Conservation (phyloP, 257 asterid species). For the Verbena officinalis region DNA sequence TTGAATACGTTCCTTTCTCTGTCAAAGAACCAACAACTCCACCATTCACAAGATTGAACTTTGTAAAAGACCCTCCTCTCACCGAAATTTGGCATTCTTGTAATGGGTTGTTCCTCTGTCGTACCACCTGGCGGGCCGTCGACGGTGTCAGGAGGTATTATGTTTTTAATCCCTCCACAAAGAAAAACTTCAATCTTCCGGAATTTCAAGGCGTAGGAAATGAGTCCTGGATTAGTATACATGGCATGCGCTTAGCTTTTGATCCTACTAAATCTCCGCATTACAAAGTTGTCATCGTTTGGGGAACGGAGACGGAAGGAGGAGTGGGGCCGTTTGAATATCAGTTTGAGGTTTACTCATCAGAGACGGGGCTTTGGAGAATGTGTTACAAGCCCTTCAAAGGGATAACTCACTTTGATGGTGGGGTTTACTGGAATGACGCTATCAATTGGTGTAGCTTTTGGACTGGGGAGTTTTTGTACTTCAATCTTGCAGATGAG, state of each 20-base stretch:
- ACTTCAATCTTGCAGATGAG: conserved; percentile 23
- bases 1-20: conserved; percentile 29
- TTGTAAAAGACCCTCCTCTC: conserved; percentile 3
- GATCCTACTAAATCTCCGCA: conserved; percentile 44
- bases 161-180: conserved; percentile 38
- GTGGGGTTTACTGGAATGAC: conserved; percentile 40
- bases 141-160: neutral
- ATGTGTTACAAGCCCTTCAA: conserved; percentile 23
- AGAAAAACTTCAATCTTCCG: neutral
- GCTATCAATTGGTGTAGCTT: conserved; percentile 31
- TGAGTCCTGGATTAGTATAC: neutral
- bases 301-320: neutral
- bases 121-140: neutral
- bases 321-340: neutral
- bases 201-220: neutral
- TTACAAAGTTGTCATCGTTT: conserved; percentile 37
- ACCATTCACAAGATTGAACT: conserved; percentile 1
- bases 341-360: conserved; percentile 38
- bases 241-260: conserved; percentile 34
- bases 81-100: conserved; percentile 40
- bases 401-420: neutral
- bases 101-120: conserved; percentile 39
- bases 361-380: conserved; percentile 40
- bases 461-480: neutral
- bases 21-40: neutral